A percentile compares a stretch with the other conserved stretches of the same genome.
phyloP scores from a whole-genome alignment of 129 eudicot genomes.

The Dittrichia graveolens region DNA sequence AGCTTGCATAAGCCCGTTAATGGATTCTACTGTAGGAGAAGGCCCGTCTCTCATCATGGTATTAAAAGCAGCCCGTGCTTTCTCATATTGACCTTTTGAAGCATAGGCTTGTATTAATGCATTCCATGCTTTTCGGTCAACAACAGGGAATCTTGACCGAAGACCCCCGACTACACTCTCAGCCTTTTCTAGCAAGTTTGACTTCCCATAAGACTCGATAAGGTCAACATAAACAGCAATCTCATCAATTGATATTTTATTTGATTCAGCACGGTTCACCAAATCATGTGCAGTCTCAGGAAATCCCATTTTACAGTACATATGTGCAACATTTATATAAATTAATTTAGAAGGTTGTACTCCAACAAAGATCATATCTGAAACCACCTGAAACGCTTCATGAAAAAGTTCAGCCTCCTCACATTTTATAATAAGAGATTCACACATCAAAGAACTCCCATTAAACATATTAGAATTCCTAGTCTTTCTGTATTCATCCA shows the following conservation, averaged over 20 bases:
- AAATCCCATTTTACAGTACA: constrained; percentile 73
- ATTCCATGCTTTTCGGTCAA: constrained; percentile 81
- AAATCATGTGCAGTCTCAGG: constrained; percentile 83
- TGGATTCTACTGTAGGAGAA: constrained; percentile 72
- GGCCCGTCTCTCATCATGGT: constrained; percentile 99
- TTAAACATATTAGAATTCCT: constrained; percentile 30
- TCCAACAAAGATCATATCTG: constrained; percentile 80
- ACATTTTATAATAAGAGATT: constrained; percentile 64
- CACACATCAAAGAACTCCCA: constrained; percentile 63
- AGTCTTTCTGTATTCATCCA: constrained; percentile 58
- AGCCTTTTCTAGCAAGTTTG: constrained; percentile 63
- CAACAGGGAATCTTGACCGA: constrained; percentile 47
- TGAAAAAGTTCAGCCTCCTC: constrained; percentile 51
- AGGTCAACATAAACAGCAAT: constrained; percentile 55
- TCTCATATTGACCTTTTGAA: constrained; percentile 77
- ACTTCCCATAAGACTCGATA: constrained; percentile 77
- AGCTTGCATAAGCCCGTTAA: constrained; percentile 81
- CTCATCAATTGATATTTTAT: constrained; percentile 46
- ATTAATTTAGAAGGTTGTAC: constrained; percentile 54
- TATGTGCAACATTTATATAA: constrained; percentile 44
- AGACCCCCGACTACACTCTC: constrained; percentile 69
- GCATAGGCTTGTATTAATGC: constrained; percentile 80
- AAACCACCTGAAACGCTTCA: constrained; percentile 80
- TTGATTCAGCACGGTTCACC: constrained; percentile 55
- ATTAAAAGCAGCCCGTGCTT: constrained; percentile 91